Evolutionary conservation across 1,284 basidiomycete genomes (phyloP), one percentile per base, ranked within the genome.

Genomic region (Schizophyllum amplum): DNA sequence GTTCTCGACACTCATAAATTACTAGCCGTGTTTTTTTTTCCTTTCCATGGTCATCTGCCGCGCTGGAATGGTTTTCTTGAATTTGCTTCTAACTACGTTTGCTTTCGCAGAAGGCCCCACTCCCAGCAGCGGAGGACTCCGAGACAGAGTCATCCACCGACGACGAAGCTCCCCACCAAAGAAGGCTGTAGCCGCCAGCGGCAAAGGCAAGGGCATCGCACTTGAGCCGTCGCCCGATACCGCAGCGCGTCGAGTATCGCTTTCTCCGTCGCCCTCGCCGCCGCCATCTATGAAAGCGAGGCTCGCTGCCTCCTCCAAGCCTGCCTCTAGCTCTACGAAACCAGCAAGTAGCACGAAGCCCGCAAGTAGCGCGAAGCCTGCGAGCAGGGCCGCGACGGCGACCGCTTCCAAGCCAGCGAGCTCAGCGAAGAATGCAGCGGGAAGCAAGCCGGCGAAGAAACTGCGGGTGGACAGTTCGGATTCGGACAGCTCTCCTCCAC

Each of bases 371-470:
- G 11, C 33, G 13, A 42, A 17, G 33, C 33, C 33, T 42, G 33
- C 33, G 13, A 42, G 33, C 7, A 42, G 33, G 20, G 68, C 70
- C 21, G 79, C 79, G 63, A 87, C 83, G 67, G 67, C 71, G 49
- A 70, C 73, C 65, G 62, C 68, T n/a, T 62, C 62, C n/a, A 61
- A 61, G 53, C 64, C 62, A 24, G 77, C 76, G 9, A 78, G 74
- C 60, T 77, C 79, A 60, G 77, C 79, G 33, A 82, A 83, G 62
- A 84, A 80, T 63, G 82, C 82, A 60, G 75, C 70, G 23, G 81
- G 76, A 48, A 72, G 72, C 33, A 78, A 71, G 65, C 69, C 33
- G 67, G 59, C 66, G 68, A 26, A 63, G 33, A 42, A 42, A 17
- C 13, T 17, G 33, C 33, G 33, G 33, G 33, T 42, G 33, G 7